Evolutionary conservation across 371 early-diverging fungal species (phyloP).

Genomic region (Mucor velutinosus): DNA sequence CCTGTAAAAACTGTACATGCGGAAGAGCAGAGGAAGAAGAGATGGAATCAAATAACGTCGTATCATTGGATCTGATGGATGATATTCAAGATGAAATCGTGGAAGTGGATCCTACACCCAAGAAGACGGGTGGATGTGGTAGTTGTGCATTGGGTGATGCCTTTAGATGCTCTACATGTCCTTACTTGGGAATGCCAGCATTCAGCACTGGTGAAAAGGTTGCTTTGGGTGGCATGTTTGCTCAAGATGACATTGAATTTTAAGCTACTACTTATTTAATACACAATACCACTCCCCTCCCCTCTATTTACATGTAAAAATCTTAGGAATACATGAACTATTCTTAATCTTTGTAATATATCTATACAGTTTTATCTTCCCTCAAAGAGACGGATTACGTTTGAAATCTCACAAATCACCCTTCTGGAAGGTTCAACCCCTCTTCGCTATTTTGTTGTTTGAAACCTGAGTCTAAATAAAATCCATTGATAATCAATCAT

Average conservation of each 20-base stretch:
- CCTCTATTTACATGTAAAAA: background rate
- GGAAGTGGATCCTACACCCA: conserved; percentile 60
- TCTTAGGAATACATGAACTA: background rate
- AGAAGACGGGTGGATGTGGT: conserved; percentile 58
- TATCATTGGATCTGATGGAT: conserved; percentile 67
- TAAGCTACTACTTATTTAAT: conserved; percentile 10
- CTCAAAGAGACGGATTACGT: background rate
- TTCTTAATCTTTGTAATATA: background rate
- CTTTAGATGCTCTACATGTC: conserved; percentile 98
- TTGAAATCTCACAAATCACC: background rate
- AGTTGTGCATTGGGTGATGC: conserved; percentile 99
- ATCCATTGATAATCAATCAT: background rate
- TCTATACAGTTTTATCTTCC: background rate
- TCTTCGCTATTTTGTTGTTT: background rate
- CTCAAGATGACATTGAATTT: conserved; percentile 53
- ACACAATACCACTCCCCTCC: background rate
- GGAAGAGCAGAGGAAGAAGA: conserved; percentile 85
- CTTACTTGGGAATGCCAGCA: conserved; percentile 98
- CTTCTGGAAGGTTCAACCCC: background rate
- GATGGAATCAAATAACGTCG: conserved; percentile 62
- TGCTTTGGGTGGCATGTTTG: conserved; percentile 67
- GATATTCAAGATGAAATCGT: conserved; percentile 51
- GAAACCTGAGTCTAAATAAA: background rate
- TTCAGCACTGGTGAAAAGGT: conserved; percentile 98
- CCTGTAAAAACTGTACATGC: conserved; percentile 97